Conservation (phyloP, 1,139 yeast species). For the Suhomyces coccinellae region DNA sequence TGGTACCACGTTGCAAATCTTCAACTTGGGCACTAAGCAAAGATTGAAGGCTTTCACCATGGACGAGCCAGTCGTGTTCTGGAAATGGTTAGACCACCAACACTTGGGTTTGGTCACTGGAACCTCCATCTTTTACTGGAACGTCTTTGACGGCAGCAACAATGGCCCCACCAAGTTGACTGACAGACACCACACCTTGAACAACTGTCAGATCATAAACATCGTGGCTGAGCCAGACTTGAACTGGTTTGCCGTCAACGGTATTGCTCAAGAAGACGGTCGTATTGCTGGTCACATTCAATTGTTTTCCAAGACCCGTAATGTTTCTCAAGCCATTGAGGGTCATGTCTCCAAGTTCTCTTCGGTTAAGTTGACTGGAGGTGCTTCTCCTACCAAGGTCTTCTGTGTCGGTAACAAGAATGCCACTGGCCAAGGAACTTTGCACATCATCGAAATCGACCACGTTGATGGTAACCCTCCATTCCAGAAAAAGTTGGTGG, state of each 20-base stretch:
- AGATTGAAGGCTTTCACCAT: conserved; percentile 85
- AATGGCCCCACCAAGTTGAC: conserved; percentile 77
- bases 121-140: conserved; percentile 74
- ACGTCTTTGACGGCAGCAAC: conserved; percentile 78
- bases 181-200: conserved; percentile 78
- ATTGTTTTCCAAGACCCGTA: conserved; percentile 81
- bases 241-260: conserved; percentile 94
- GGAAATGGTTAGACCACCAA: conserved; percentile 87
- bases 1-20: conserved; percentile 93
- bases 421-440: conserved; percentile 79
- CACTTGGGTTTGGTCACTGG: conserved; percentile 85
- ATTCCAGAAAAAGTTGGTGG: conserved; percentile 86
- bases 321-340: conserved; percentile 94
- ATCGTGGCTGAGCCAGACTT: conserved; percentile 78
- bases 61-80: conserved; percentile 86
- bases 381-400: conserved; percentile 75
- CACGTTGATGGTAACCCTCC: conserved; percentile 85
- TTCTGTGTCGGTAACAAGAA: conserved; percentile 90
- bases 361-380: conserved; percentile 69
- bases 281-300: conserved; percentile 97
- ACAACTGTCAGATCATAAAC: conserved; percentile 86
- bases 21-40: conserved; percentile 84
- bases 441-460: conserved; percentile 95
- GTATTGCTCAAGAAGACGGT: conserved; percentile 93
- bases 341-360: conserved; percentile 97